Conservation (phyloP, 495 filamentous ascomycete genomes). For the Hypoxylon cercidicola region DNA sequence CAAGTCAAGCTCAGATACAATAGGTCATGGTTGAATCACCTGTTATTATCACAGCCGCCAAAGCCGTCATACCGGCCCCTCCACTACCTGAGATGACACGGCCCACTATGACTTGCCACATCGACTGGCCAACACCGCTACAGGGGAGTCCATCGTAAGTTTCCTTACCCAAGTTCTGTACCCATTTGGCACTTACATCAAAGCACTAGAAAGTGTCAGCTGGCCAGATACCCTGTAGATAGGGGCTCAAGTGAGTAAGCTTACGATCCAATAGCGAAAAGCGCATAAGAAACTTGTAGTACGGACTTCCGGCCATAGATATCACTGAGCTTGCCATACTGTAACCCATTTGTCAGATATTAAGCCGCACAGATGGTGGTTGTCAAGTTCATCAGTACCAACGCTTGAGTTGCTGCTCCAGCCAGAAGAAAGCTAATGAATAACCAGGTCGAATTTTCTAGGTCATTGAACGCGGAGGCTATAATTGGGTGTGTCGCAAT, state of each 20-base stretch:
- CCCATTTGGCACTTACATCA: slow-evolving; percentile 58
- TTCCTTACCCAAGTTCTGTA: slow-evolving; percentile 40
- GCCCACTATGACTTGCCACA: slow-evolving; percentile 66
- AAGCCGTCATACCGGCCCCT: slow-evolving; percentile 65
- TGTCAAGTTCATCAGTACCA: slow-evolving; percentile 43
- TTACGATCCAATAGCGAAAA: slow-evolving; percentile 59
- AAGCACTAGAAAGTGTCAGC: slow-evolving; percentile 48
- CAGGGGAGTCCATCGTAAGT: slow-evolving; percentile 1
- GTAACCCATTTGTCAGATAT: slow-evolving; percentile 6
- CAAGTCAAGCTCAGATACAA: neutral
- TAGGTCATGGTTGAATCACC: slow-evolving; percentile 49
- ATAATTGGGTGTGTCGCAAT: slow-evolving; percentile 70
- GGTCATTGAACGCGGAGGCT: slow-evolving; percentile 71
- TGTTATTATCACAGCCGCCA: slow-evolving; percentile 70
- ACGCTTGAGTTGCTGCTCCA: slow-evolving; percentile 66
- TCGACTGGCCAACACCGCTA: slow-evolving; percentile 62
- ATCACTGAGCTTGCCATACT: slow-evolving; percentile 61
- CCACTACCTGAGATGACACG: slow-evolving; percentile 69
- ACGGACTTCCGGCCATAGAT: slow-evolving; percentile 60
- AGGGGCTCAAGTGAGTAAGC: slow-evolving; percentile 10
- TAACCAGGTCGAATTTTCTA: slow-evolving; percentile 72
- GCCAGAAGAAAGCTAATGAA: slow-evolving; percentile 71
- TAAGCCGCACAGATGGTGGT: neutral
- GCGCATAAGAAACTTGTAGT: slow-evolving; percentile 52
- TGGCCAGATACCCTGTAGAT: slow-evolving; percentile 45